Base-by-base conservation (phyloP, 371 early-diverging fungal genomes). In the Smittium culicis region DNA sequence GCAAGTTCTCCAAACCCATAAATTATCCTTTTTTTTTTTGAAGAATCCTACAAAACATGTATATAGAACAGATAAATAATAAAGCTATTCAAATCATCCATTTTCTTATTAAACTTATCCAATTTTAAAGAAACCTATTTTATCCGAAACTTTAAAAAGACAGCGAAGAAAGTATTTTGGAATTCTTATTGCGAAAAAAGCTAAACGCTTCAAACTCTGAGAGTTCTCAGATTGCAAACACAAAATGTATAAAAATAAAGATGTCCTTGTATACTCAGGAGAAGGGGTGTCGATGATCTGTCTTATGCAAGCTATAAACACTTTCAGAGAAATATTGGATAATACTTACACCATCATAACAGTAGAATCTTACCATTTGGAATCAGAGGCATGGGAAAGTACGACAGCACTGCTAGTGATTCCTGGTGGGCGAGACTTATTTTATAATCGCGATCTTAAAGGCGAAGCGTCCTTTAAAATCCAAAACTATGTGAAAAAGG, bases 381-480 rank as follows among this genome's bases (percentile, higher is more conserved):
- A 73, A 24, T 77, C 71, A 0, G 91, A 91, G 68, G 91, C 94
- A 1, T 97, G 96, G 96, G 85, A 90, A 74, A 83, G 78, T 25
- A 81, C 86, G 8, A 88, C 93, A 3, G 82, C 86, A 0, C 73
- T 94, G 66, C 72, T 96, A 0, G 92, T 94, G 11, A 78, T 97
- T 32, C 94, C 94, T 0, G 96, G 96, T 34, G 96, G 94, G 0
- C 77, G 92, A 34, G 94, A 94, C 73, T 34, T 88, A 63, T 91
- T 91, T 0, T 93, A 90, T 68, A 81, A 86, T 35, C 72, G 80
- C 11, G 82, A 85, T 63, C 76, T 94, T 61, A 76, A 80, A 54
- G 87, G 86, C 0, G 68, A 68, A 28, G 75, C 80, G 58, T 84
- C 87, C 64, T 61, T 61, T 5, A 81, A 83, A 30, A 90, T 97